These are phyloP conservation scores for Ceratobasidium sp. DNA, from an alignment of 1,284 basidiomycete genomes.

Conservation along the genomic window DNA sequence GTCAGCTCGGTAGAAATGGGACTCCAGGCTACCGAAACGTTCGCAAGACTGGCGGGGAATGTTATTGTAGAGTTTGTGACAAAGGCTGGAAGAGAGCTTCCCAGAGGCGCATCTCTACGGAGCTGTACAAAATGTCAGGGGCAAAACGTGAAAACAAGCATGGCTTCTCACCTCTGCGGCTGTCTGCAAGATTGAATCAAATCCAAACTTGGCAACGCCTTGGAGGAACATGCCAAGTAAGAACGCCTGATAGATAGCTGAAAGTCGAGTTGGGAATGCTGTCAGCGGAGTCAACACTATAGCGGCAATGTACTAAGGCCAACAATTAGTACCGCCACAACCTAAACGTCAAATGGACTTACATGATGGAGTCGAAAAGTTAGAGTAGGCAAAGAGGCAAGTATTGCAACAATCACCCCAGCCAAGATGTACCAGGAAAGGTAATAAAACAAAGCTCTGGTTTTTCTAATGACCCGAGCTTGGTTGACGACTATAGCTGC, in stretches of 20 bases:
- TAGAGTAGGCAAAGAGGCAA: conserved; percentile 76
- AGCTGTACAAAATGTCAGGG: conserved; percentile 59
- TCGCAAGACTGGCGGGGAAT: conserved; percentile 64
- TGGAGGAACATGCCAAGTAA: conserved; percentile 84
- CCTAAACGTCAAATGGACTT: background rate
- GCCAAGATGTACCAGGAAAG: conserved; percentile 74
- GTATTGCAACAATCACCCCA: conserved; percentile 70
- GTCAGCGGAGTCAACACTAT: conserved; percentile 81
- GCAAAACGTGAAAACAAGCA: conserved; percentile 14
- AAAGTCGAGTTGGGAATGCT: conserved; percentile 82
- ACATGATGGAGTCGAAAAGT: conserved; percentile 72
- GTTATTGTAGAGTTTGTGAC: conserved; percentile 74
- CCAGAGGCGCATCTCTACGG: conserved; percentile 75
- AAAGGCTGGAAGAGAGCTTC: conserved; percentile 76
- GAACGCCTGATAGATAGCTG: conserved; percentile 82
- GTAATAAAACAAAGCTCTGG: conserved; percentile 83
- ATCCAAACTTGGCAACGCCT: conserved; percentile 79
- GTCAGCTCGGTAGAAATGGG: conserved; percentile 58
- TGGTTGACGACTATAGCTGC: conserved; percentile 75
- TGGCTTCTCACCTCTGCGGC: conserved; percentile 65
- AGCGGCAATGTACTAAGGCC: conserved; percentile 68
- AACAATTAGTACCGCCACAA: background rate
- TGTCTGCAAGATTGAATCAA: conserved; percentile 84
- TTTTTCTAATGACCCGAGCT: conserved; percentile 82
- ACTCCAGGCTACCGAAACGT: conserved; percentile 73